Conservation (phyloP, 768 basidiomycete species). For the Xerocomellus amylosporus region DNA sequence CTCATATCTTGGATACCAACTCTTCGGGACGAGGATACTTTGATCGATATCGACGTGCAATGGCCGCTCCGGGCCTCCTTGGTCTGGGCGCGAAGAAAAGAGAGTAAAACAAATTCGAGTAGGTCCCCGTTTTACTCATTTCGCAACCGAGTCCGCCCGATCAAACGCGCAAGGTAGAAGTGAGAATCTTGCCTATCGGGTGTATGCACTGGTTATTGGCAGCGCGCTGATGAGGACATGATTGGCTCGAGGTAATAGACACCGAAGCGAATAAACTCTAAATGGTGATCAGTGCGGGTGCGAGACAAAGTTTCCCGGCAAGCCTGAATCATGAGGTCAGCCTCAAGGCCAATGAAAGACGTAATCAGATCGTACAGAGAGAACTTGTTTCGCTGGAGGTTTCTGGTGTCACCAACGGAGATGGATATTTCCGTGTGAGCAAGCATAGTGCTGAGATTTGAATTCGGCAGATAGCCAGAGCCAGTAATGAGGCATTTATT, state of each 20-base stretch:
- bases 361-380: not conserved
- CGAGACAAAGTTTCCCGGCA: not conserved
- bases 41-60: not conserved
- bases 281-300: not conserved
- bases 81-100: not conserved
- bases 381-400: not conserved
- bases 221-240: not conserved
- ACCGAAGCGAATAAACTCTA: conserved; percentile 2
- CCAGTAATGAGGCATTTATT: not conserved
- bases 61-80: not conserved
- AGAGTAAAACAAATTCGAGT: not conserved
- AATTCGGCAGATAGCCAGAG: not conserved
- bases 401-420: not conserved
- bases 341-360: not conserved
- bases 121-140: not conserved
- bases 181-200: not conserved
- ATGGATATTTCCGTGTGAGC: not conserved
- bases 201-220: not conserved
- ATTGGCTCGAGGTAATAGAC: not conserved
- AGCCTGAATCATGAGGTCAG: not conserved
- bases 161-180: not conserved
- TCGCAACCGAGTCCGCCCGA: not conserved
- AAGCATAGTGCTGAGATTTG: conserved; percentile 2
- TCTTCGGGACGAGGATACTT: not conserved
- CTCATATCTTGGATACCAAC: not conserved